Percentiles rank a stretch among this genome's conserved stretches.
These are phyloP conservation scores for Phylloporus sp. DNA, from an alignment of 768 basidiomycete species.

Conservation along the genomic window DNA sequence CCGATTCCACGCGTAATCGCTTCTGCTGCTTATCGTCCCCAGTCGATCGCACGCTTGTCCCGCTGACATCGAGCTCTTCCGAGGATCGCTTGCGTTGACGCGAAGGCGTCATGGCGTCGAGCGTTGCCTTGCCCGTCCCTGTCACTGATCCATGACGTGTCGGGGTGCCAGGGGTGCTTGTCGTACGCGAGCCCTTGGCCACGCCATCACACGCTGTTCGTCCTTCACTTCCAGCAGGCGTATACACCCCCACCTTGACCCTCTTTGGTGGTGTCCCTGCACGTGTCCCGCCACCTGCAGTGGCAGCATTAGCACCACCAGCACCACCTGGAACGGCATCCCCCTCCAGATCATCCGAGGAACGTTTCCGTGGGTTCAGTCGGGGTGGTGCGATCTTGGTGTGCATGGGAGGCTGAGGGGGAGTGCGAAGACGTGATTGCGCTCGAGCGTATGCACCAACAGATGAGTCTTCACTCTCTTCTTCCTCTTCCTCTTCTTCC, in stretches of 20 bases:
- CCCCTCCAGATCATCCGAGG: conserved; percentile 35
- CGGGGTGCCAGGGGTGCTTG: neutral
- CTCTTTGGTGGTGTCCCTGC: conserved; percentile 40
- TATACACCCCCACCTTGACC: conserved; percentile 22
- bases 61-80: conserved; percentile 39
- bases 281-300: conserved; percentile 5
- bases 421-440: conserved; percentile 5
- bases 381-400: conserved; percentile 11
- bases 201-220: neutral
- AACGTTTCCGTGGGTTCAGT: conserved; percentile 31
- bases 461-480: conserved; percentile 26
- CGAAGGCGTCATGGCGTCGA: neutral
- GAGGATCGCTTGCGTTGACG: conserved; percentile 45
- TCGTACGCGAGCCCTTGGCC: neutral
- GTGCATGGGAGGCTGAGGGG: neutral
- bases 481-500: conserved; percentile 33
- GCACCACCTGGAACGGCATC: conserved; percentile 9
- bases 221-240: conserved; percentile 3
- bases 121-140: neutral
- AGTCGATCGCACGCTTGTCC: conserved; percentile 6
- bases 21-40: conserved; percentile 24
- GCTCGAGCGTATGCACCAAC: conserved; percentile 3
- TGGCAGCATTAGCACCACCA: neutral
- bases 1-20: conserved; percentile 25
- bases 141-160: neutral